These are phyloP conservation scores for Claviceps capensis DNA, from an alignment of 2,329 filamentous ascomycete genomes.

Conservation along the genomic window DNA sequence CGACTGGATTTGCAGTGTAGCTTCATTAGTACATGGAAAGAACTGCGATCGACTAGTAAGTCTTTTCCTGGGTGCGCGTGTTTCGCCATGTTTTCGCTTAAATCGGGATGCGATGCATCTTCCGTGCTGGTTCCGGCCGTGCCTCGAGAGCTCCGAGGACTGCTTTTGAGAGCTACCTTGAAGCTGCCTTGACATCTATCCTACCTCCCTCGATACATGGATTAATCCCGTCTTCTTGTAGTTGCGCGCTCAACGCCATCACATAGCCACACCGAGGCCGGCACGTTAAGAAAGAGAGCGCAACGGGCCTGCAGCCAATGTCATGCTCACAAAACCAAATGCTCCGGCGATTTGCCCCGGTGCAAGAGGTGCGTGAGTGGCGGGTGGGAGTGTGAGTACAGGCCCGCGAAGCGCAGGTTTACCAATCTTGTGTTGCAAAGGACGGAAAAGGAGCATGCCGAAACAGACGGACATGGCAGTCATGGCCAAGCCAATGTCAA, in stretches of 20 bases:
- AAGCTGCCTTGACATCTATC: too few relatives aligned
- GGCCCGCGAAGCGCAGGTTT: conserved; percentile 24
- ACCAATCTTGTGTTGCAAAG: conserved; percentile 17
- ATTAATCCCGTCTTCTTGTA: conserved; percentile 7
- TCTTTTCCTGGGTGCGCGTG: too few relatives aligned
- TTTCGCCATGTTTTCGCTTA: background rate
- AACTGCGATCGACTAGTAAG: conserved; percentile 11
- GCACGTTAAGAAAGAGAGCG: conserved; percentile 26
- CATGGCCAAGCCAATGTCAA: background rate
- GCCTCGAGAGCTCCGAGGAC: too few relatives aligned
- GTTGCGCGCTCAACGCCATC: conserved; percentile 26
- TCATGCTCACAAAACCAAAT: conserved; percentile 29
- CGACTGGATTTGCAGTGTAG: conserved; percentile 24
- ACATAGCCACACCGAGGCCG: conserved; percentile 27
- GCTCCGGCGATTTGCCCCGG: conserved; percentile 25
- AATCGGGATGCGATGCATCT: too few relatives aligned
- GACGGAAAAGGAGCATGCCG: background rate
- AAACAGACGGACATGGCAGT: background rate
- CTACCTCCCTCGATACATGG: too few relatives aligned
- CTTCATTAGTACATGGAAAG: conserved; percentile 15
- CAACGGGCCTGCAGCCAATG: conserved; percentile 29
- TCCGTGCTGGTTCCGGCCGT: too few relatives aligned
- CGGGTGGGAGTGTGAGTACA: conserved; percentile 26
- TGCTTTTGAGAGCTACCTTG: too few relatives aligned
- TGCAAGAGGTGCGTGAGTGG: conserved; percentile 24